phyloP scores from a whole-genome alignment of 2,329 filamentous ascomycete genomes.

The Penicillium sp. region DNA sequence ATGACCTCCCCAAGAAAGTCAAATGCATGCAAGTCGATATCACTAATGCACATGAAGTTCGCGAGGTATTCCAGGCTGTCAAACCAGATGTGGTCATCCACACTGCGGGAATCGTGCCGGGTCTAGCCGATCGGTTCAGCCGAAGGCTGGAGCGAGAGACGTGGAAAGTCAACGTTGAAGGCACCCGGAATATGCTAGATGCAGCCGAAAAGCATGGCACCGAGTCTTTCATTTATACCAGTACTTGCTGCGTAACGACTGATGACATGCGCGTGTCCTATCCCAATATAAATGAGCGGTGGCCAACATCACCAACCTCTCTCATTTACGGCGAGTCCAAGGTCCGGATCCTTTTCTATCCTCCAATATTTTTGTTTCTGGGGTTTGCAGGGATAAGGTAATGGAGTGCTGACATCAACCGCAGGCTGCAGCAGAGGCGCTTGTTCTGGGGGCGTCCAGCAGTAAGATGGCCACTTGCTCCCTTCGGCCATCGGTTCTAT shows the following conservation, averaged over 20 bases:
- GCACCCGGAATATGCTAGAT: conserved; percentile 50
- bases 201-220: conserved; percentile 44
- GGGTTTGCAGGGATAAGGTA: neutral
- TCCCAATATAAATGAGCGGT: conserved; percentile 38
- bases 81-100: conserved; percentile 51
- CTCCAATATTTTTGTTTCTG: neutral
- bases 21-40: conserved; percentile 34
- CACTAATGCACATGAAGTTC: conserved; percentile 26
- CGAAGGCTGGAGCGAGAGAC: conserved; percentile 38
- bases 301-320: conserved; percentile 36
- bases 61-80: conserved; percentile 35
- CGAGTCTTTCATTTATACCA: conserved; percentile 53
- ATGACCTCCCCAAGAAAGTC: conserved; percentile 24
- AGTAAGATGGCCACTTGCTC: conserved; percentile 36
- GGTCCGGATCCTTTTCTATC: conserved; percentile 19
- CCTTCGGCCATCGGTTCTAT: conserved; percentile 43
- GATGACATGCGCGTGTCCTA: conserved; percentile 44
- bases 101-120: conserved; percentile 47
- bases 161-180: conserved; percentile 51
- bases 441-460: conserved; percentile 38
- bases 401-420: conserved; percentile 11
- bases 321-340: conserved; percentile 45
- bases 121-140: conserved; percentile 34
- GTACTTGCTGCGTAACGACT: conserved; percentile 51
- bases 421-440: conserved; percentile 40